phyloP scores from a whole-genome alignment of 2,329 filamentous ascomycete genomes.

The Microdochium trichocladiopsis region DNA sequence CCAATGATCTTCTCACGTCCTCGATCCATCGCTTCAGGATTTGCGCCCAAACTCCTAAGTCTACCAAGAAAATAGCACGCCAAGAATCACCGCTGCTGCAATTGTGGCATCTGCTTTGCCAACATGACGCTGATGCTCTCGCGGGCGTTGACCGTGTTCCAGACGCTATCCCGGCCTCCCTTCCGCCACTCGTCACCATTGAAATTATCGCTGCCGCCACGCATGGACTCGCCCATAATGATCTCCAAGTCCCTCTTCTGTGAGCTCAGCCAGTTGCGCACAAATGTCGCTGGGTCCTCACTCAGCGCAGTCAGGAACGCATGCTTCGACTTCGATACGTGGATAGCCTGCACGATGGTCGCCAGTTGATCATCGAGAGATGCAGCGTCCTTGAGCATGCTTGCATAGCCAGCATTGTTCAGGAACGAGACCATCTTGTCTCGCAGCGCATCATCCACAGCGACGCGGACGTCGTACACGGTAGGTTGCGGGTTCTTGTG shows the following conservation, averaged over 20 bases:
- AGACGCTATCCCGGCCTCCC: slow-evolving; percentile 46
- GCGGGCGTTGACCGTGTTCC: slow-evolving; percentile 49
- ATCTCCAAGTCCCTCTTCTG: slow-evolving; percentile 89
- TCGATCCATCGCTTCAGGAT: too few relatives aligned
- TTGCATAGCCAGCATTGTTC: slow-evolving; percentile 62
- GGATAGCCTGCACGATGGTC: slow-evolving; percentile 72
- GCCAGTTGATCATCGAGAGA: slow-evolving; percentile 80
- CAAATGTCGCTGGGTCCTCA: slow-evolving; percentile 76
- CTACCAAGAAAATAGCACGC: too few relatives aligned
- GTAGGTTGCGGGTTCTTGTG: slow-evolving; percentile 70
- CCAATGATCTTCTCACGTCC: too few relatives aligned
- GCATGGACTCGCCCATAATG: slow-evolving; percentile 73
- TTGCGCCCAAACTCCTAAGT: background rate
- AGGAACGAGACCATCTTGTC: slow-evolving; percentile 58
- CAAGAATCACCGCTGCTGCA: slow-evolving; percentile 1
- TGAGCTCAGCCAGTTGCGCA: slow-evolving; percentile 81
- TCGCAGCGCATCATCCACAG: slow-evolving; percentile 75
- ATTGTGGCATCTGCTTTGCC: slow-evolving; percentile 32
- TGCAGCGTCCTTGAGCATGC: slow-evolving; percentile 69
- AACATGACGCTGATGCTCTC: slow-evolving; percentile 58
- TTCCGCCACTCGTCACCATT: slow-evolving; percentile 63
- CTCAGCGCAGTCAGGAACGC: slow-evolving; percentile 75
- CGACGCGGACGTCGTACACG: slow-evolving; percentile 83
- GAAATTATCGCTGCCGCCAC: slow-evolving; percentile 50
- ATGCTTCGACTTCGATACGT: slow-evolving; percentile 83